A percentile compares a stretch with the other conserved stretches of the same genome.
Conservation (phyloP, 768 basidiomycete species). For the Hericium coralloides region DNA sequence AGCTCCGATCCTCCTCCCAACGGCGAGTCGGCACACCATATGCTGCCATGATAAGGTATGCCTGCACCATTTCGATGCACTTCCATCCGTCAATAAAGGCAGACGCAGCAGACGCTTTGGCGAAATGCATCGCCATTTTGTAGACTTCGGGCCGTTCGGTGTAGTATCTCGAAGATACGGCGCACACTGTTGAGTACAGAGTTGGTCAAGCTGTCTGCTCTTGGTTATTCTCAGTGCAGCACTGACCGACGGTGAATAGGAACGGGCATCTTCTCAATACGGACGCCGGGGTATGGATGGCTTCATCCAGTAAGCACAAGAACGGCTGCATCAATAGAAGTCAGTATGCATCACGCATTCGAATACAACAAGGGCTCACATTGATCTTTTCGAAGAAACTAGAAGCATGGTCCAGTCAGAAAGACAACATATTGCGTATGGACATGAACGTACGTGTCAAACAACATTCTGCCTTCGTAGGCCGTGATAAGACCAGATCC, state of each 20-base stretch:
- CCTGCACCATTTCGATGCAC: constrained; percentile 73
- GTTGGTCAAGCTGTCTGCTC: neutral
- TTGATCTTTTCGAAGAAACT: constrained; percentile 50
- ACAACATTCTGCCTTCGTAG: constrained; percentile 20
- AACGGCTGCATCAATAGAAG: constrained; percentile 31
- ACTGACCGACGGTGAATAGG: constrained; percentile 53
- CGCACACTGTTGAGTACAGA: constrained; percentile 42
- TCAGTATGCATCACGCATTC: constrained; percentile 21
- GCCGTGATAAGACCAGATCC: constrained; percentile 22
- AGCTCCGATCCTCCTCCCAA: constrained; percentile 66
- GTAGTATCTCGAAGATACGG: constrained; percentile 62
- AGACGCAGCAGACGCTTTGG: constrained; percentile 49
- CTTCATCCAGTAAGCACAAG: constrained; percentile 49
- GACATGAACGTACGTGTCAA: constrained; percentile 19
- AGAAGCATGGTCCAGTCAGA: neutral
- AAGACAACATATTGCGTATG: neutral
- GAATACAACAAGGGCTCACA: constrained; percentile 22
- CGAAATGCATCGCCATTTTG: constrained; percentile 49
- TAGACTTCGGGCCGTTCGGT: constrained; percentile 45
- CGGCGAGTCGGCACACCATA: constrained; percentile 54
- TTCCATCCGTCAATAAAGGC: constrained; percentile 52
- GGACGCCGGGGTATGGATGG: constrained; percentile 43
- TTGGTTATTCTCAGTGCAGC: neutral
- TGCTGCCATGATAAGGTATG: constrained; percentile 58
- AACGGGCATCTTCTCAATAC: constrained; percentile 49